Evolutionary conservation across 176 grass and related monocot species (phyloP), one percentile per base, ranked within the genome.

Genomic region (Carex cristatella): DNA sequence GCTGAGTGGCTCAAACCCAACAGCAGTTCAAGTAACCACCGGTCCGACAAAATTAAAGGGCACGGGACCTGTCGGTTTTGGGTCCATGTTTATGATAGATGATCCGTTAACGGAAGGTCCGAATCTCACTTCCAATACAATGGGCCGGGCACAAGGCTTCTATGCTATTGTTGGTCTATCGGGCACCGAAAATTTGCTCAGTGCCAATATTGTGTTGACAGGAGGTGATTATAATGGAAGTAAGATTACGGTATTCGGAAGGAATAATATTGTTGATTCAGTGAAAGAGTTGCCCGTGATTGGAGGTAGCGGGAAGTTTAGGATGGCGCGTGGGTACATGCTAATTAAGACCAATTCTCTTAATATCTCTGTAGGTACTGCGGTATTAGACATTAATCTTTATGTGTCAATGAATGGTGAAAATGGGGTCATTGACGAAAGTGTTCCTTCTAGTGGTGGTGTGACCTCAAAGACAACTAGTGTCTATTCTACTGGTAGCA

Each of bases 261-360:
- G 23, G 23, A 23, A 23, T 23, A 23, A 23, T 23, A 23, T 23
- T 23, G 23, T 23, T 23, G 23, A 23, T 42, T n/a, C 78, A 0
- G 81, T 90, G 42, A 88, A 88, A 77, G 92, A 94, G 75, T 79
- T 90, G 49, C 57, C 92, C 0, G 87, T 94, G 16, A 60, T 91
- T 67, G 92, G 92, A 1, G 92, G 86, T 68, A 78, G 81, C 30
- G 88, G 90, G 2, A 56, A 1, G 3, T 81, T 94, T 70, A 88
- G 90, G 14, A 81, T 86, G 7, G 90, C 59, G 16, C 0, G n/a
- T 0, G 88, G 90, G 1, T 92, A 92, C 63, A 84, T 80, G 9
- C 73, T 89, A 32, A 56, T 90, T 27, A 84, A 81, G 66, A 92
- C 87, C 2, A 13, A 84, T 10, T 11, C 66, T 0, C 27, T 7